Percentiles rank a stretch among this genome's conserved stretches.
Conservation (phyloP, 106 monocot genomes). For the Acanthochlamys bracteata region DNA sequence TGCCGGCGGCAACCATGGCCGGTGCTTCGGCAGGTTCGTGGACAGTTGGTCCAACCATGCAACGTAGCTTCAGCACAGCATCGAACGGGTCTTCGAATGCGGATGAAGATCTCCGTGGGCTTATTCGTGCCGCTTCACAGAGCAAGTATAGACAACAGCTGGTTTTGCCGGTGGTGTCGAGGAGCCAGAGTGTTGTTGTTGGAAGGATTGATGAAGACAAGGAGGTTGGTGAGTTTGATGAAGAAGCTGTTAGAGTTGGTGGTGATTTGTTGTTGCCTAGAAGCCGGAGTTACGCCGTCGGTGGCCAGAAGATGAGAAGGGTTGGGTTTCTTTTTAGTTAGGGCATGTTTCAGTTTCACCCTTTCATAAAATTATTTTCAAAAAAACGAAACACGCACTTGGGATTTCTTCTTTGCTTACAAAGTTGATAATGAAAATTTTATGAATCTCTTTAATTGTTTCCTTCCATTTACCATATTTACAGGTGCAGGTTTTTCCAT, state of each 20-base stretch:
- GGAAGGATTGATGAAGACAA: constrained; percentile 6
- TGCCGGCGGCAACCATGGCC: not conserved
- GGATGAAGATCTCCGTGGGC: constrained; percentile 1
- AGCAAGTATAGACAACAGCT: not conserved
- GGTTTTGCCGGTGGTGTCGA: no score
- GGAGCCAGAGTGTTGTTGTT: constrained; percentile 7
- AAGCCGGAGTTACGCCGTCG: constrained; percentile 6
- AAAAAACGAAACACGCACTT: no score
- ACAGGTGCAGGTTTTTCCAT: no score
- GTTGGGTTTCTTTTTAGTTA: not conserved
- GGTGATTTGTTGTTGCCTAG: not conserved
- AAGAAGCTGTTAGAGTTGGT: not conserved
- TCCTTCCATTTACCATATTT: no score
- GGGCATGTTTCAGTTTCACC: not conserved
- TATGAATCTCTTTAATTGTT: no score
- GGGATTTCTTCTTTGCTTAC: no score
- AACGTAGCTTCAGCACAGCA: not conserved
- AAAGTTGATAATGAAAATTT: no score
- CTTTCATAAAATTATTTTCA: no score
- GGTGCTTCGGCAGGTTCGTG: not conserved
- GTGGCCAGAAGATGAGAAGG: not conserved
- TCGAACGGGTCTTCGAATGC: not conserved
- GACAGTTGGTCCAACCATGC: not conserved
- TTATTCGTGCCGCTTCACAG: constrained; percentile 7
- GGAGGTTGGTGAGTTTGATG: not conserved